phyloP scores from a whole-genome alignment of 2,329 filamentous ascomycete species.

The Paraphoma sp. region DNA sequence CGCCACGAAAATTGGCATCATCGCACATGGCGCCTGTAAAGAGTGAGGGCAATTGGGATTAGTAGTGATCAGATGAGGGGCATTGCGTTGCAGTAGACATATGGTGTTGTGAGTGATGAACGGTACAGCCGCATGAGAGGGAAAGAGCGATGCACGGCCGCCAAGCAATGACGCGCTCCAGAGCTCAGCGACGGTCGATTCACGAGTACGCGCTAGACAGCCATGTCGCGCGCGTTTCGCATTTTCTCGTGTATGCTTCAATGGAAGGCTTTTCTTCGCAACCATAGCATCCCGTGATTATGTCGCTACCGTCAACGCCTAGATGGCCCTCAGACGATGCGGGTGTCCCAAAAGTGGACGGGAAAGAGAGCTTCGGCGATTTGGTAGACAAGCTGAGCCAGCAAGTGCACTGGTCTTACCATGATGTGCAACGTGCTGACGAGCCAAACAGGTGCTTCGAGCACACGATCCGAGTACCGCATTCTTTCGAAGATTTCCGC shows the following conservation, averaged over 20 bases:
- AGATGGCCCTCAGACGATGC: conserved; percentile 34
- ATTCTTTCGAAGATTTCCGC: conserved; percentile 76
- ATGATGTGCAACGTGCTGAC: conserved; percentile 16
- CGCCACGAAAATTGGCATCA: conserved; percentile 30
- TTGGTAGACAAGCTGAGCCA: conserved; percentile 71
- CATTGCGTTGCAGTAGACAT: too few species aligned
- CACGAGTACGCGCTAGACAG: neutral
- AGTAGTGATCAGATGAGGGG: neutral
- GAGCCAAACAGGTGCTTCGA: conserved; percentile 48
- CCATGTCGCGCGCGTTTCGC: neutral
- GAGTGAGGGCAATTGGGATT: neutral
- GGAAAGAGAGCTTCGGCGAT: conserved; percentile 66
- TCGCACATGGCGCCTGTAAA: conserved; percentile 18
- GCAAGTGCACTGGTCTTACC: conserved; percentile 6
- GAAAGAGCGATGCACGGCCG: conserved; percentile 9
- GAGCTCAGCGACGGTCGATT: neutral
- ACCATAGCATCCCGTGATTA: conserved; percentile 11
- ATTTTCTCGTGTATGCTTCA: neutral
- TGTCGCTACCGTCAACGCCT: conserved; percentile 39
- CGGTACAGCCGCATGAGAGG: neutral
- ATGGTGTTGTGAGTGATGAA: neutral
- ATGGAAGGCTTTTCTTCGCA: conserved; percentile 7
- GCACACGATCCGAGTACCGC: conserved; percentile 68
- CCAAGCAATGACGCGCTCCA: conserved; percentile 25
- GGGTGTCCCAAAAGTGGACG: conserved; percentile 64